Percentiles rank a stretch among this genome's conserved stretches.
phyloP scores from a whole-genome alignment of 2,329 filamentous ascomycete genomes.

The Xylaria sp. region DNA sequence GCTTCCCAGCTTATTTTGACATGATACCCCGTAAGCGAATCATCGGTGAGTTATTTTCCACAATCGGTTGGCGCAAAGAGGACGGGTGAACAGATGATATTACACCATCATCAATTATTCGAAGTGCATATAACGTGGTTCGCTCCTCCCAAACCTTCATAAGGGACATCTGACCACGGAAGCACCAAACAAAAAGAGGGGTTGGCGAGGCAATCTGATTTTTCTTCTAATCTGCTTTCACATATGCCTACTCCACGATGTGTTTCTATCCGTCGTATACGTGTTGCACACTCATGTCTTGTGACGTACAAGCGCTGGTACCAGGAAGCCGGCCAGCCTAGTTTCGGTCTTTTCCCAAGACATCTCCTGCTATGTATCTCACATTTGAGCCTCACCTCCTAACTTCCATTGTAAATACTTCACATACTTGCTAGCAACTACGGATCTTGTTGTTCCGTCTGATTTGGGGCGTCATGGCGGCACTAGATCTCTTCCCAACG shows the following conservation, averaged over 20 bases:
- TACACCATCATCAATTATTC: conserved; percentile 14
- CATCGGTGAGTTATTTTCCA: neutral
- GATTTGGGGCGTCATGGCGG: neutral
- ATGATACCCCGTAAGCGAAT: conserved; percentile 30
- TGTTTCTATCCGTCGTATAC: no score
- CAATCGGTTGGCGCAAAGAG: conserved; percentile 17
- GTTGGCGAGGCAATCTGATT: neutral
- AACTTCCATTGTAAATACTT: conserved; percentile 23
- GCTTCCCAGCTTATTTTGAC: conserved; percentile 16
- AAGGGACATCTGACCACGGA: neutral
- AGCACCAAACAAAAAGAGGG: conserved; percentile 2
- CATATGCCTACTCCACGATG: neutral
- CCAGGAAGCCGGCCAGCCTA: neutral
- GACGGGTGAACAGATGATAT: neutral
- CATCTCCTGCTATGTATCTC: neutral
- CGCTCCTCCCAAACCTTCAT: neutral
- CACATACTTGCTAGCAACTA: conserved; percentile 1
- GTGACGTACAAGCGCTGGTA: neutral
- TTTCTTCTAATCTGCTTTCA: neutral
- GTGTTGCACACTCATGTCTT: neutral
- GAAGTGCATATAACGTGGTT: conserved; percentile 15
- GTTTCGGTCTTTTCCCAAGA: neutral
- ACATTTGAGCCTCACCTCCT: neutral
- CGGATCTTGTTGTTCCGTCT: neutral
- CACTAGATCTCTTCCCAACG: conserved; percentile 13